These are phyloP conservation scores for Fusarium veterinarium DNA, from an alignment of 2,329 filamentous ascomycete species.

Conservation along the genomic window DNA sequence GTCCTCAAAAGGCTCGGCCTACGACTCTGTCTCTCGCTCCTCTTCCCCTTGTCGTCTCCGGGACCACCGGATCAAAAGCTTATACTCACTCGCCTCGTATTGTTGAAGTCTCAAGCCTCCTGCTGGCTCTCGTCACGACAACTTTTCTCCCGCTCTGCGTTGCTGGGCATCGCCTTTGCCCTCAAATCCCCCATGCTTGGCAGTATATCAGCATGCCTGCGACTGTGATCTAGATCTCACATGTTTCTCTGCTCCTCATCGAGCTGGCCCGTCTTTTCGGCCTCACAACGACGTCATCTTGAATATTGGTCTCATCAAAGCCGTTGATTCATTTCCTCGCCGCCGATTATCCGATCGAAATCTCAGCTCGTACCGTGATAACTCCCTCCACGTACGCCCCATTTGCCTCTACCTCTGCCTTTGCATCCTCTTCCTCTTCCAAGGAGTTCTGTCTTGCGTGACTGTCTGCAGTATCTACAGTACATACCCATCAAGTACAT, in stretches of 20 bases:
- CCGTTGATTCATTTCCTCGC: conserved; percentile 24
- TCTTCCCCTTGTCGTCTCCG: conserved; percentile 21
- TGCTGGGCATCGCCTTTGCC: conserved; percentile 27
- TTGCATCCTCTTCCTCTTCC: conserved; percentile 1
- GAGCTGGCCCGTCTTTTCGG: conserved; percentile 18
- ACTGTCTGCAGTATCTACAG: conserved; percentile 33
- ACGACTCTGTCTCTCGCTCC: conserved; percentile 35
- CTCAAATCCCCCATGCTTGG: conserved; percentile 30
- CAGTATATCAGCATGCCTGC: conserved; percentile 38
- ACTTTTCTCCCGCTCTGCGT: conserved; percentile 6
- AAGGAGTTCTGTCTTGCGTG: conserved; percentile 28
- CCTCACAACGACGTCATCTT: conserved; percentile 38
- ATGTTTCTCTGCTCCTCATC: conserved; percentile 34
- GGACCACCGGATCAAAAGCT: conserved; percentile 30
- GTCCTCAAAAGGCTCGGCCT: neutral
- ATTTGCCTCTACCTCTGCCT: conserved; percentile 17
- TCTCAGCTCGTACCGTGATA: conserved; percentile 32
- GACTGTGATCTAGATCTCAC: conserved; percentile 40
- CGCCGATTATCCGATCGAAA: conserved; percentile 31
- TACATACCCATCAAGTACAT: conserved; percentile 7
- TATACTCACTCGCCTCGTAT: conserved; percentile 26
- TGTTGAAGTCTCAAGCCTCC: conserved; percentile 16
- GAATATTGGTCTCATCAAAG: conserved; percentile 30
- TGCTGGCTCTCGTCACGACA: neutral
- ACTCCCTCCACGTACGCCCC: conserved; percentile 2